Conservation (phyloP, 164 flowering plant genomes). For the Santalum album region DNA sequence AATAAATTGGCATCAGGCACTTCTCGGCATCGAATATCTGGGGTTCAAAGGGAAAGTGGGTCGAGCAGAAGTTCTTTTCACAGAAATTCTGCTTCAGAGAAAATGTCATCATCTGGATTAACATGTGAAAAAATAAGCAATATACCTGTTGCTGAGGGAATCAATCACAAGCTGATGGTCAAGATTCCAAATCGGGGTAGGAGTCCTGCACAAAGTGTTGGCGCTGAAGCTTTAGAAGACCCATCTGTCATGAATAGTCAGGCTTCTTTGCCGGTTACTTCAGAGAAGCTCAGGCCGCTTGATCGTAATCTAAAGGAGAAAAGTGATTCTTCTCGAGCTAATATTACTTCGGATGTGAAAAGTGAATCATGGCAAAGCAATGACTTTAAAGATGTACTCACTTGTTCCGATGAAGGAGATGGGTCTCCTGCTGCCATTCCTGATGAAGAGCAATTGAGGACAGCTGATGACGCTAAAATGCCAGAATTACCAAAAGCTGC, state of each 20-base stretch:
- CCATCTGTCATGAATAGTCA: slow-evolving; percentile 20
- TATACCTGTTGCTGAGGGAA: slow-evolving; percentile 38
- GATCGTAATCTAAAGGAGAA: slow-evolving; percentile 43
- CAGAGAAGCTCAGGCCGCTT: slow-evolving; percentile 46
- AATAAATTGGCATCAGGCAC: slow-evolving; percentile 35
- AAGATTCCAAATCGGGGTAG: slow-evolving; percentile 56
- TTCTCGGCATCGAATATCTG: slow-evolving; percentile 52
- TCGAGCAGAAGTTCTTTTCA: slow-evolving; percentile 31
- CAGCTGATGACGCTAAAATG: slow-evolving; percentile 23
- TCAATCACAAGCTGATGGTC: slow-evolving; percentile 62
- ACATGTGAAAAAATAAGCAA: slow-evolving; percentile 41
- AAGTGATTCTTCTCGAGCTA: slow-evolving; percentile 30
- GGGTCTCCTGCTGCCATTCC: slow-evolving; percentile 32
- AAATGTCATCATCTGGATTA: slow-evolving; percentile 34
- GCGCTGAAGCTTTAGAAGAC: slow-evolving; percentile 28
- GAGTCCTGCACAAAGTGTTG: slow-evolving; percentile 33
- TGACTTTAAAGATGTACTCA: slow-evolving; percentile 43
- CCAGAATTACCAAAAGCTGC: slow-evolving; percentile 24
- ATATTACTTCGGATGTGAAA: slow-evolving; percentile 31
- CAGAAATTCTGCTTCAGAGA: slow-evolving; percentile 38
- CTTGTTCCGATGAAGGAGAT: slow-evolving; percentile 50
- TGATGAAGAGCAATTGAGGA: slow-evolving; percentile 30
- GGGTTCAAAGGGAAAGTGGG: slow-evolving; percentile 45
- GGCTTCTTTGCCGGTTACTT: slow-evolving; percentile 43
- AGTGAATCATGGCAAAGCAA: slow-evolving; percentile 55